Base-by-base conservation (phyloP, 352 stramenopile genomes). In the Globisporangium solare region DNA sequence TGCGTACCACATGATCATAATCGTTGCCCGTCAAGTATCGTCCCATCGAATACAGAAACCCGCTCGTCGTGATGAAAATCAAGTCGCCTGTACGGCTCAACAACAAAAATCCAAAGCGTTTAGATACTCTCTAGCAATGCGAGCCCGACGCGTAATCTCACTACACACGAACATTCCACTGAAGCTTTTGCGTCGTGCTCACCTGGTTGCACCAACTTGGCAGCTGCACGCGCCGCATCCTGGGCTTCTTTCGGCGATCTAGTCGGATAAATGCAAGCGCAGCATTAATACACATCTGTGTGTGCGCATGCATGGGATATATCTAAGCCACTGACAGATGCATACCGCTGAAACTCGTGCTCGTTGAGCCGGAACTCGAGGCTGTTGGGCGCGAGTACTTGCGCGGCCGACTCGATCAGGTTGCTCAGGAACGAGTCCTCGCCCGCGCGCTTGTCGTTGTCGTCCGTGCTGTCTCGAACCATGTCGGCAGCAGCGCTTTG, bases 61-160 rank as follows among this genome's bases (percentile, higher is more conserved):
- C 81, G 53, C 67, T 85, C 3, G 81, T 89, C 2, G 78, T 91
- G 59, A 89, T 91, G 57, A 91, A 91, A 51, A 91, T 87, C 46
- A 91, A 42, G 58, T 91, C 81, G 41, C 81, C 81, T 90, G n/a
- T 8, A 37, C 6, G n/a, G 21, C n/a, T 22, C 14, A 54, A 18
- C 15, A 7, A 21, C 11, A 8, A 31, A 32, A n/a, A 45, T 21
- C 39, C 60, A 62, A 42, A n/a, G 39, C 17, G 3, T 32, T 21
- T 61, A 55, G 31, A 47, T 14, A 32, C 12, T 35, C 27, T 35
- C 10, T 6, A 3, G 3, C 27, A 35, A 11, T 10, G 5, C 27
- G 27, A 35, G 27, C 5, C 7, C 27, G 3, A 35, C 45, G 27
- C 27, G 27, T 35, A 35, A 35, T 11, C 27, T 35, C 41, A 40